These are phyloP conservation scores for Escallonia rubra DNA, from an alignment of 129 eudicot species.

Conservation along the genomic window DNA sequence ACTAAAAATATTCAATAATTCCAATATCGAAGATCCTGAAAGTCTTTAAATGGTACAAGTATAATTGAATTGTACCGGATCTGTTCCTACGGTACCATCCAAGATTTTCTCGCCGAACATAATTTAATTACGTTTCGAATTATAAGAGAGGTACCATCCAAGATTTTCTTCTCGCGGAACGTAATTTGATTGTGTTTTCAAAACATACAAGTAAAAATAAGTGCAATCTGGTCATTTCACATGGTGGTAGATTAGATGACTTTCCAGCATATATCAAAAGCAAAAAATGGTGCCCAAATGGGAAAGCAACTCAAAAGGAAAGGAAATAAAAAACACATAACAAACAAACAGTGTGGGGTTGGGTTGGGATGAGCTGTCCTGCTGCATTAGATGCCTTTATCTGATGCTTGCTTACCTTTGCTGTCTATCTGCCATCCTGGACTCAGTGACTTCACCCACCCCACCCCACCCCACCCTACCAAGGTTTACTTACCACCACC, in stretches of 20 bases:
- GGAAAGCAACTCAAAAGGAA: neutral
- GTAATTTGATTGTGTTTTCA: too few relatives aligned
- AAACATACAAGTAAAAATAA: neutral
- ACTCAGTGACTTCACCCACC: neutral
- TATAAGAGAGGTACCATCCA: too few relatives aligned
- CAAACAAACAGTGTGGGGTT: constrained; percentile 14
- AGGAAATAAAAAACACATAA: neutral
- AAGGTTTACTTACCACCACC: too few relatives aligned
- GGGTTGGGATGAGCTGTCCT: constrained; percentile 35
- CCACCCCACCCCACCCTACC: too few relatives aligned
- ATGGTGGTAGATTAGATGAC: neutral
- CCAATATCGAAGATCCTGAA: too few relatives aligned
- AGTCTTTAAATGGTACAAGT: too few relatives aligned
- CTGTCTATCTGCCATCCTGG: constrained; percentile 35
- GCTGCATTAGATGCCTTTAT: constrained; percentile 35
- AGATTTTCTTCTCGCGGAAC: too few relatives aligned
- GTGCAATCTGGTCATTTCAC: constrained; percentile 11
- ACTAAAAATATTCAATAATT: too few relatives aligned
- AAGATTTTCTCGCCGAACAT: neutral
- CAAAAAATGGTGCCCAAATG: neutral
- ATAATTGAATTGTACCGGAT: too few relatives aligned
- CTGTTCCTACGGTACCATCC: too few relatives aligned
- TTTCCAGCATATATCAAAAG: neutral
- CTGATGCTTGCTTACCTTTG: constrained; percentile 41
- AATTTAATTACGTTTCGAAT: too few relatives aligned